phyloP scores from a whole-genome alignment of 306 rosid species.

The Arachis hypogaea region DNA sequence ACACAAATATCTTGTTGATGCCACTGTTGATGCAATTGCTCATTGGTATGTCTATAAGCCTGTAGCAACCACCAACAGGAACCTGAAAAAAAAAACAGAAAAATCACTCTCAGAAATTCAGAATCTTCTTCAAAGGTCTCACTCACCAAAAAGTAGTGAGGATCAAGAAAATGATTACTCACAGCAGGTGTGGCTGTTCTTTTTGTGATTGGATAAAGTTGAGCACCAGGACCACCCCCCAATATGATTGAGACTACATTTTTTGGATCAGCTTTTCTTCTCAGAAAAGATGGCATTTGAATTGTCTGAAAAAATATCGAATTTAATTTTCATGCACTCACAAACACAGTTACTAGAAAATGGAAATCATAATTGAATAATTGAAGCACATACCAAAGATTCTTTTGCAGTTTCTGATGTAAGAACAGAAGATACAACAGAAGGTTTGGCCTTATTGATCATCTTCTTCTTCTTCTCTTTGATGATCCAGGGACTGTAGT shows the following conservation, averaged over 20 bases:
- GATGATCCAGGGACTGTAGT: constrained; percentile 42
- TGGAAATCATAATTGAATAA: constrained; percentile 15
- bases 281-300: constrained; percentile 58
- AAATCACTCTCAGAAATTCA: not conserved
- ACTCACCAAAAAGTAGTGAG: constrained; percentile 12
- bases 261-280: constrained; percentile 69
- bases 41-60: constrained; percentile 91
- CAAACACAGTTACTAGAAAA: too few species aligned
- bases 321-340: too few species aligned
- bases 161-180: constrained; percentile 34
- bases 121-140: not conserved
- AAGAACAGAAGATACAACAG: constrained; percentile 61
- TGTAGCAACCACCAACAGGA: constrained; percentile 95
- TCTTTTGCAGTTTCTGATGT: constrained; percentile 60
- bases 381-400: constrained; percentile 43
- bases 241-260: constrained; percentile 81
- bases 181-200: constrained; percentile 78
- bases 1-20: constrained; percentile 74
- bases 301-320: constrained; percentile 48
- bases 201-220: constrained; percentile 85
- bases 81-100: constrained; percentile 58
- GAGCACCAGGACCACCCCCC: constrained; percentile 88
- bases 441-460: constrained; percentile 49
- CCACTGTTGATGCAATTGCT: constrained; percentile 98
- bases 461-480: constrained; percentile 36